These are phyloP conservation scores for Zygnema cylindricum DNA, from an alignment of 139 green algal genomes.

Conservation along the genomic window DNA sequence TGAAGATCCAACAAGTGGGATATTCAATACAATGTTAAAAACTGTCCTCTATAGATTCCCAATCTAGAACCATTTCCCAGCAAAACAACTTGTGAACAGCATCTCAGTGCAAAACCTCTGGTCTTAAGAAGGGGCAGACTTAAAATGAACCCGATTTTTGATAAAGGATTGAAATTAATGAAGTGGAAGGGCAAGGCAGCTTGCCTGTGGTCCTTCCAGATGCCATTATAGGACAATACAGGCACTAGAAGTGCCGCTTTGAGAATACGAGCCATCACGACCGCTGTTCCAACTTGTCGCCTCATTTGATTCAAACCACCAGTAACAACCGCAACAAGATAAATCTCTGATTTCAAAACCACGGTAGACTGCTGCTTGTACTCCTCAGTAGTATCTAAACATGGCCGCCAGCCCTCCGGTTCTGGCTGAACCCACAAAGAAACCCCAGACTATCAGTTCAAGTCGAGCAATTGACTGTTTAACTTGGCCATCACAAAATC, in stretches of 20 bases:
- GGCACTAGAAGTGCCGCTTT: constrained; percentile 33
- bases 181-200: background rate
- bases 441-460: no score
- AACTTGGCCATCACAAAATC: no score
- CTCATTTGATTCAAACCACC: constrained; percentile 55
- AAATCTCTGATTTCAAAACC: background rate
- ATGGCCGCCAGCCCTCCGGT: constrained; percentile 5
- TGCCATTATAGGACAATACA: constrained; percentile 35
- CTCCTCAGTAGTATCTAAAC: constrained; percentile 1
- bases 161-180: background rate
- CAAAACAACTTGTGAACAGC: no score
- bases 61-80: no score
- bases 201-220: constrained; percentile 49
- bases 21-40: no score
- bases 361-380: constrained; percentile 13
- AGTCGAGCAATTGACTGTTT: no score
- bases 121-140: no score
- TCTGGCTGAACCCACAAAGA: constrained; percentile 38
- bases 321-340: constrained; percentile 34
- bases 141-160: no score
- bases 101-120: no score
- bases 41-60: no score
- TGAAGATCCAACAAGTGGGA: no score
- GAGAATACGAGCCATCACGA: constrained; percentile 42
- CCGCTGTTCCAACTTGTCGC: constrained; percentile 30